Evolutionary conservation across 352 stramenopile genomes (phyloP).

Genomic region (Globisporangium parvum): DNA sequence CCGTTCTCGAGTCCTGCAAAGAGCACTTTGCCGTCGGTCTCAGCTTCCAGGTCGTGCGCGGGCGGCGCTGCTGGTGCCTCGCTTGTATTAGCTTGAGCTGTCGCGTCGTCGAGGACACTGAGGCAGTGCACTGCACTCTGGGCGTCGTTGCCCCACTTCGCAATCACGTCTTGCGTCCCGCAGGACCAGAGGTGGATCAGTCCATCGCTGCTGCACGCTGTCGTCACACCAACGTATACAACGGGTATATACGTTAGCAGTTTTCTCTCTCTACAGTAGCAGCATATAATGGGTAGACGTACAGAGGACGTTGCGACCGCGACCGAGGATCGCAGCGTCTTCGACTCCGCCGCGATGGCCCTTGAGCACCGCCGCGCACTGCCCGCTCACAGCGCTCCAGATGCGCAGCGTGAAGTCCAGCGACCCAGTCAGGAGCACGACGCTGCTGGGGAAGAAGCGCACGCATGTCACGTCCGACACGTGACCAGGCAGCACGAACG

Average conservation of each 20-base stretch:
- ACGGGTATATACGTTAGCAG: neutral
- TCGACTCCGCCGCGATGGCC: slow-evolving; percentile 51
- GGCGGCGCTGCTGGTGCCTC: slow-evolving; percentile 7
- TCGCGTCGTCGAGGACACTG: slow-evolving; percentile 33
- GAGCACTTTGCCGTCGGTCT: slow-evolving; percentile 57
- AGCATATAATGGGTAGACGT: slow-evolving; percentile 12
- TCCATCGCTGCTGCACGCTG: slow-evolving; percentile 56
- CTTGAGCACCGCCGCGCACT: slow-evolving; percentile 50
- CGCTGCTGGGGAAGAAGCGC: slow-evolving; percentile 65
- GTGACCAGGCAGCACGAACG: slow-evolving; percentile 41
- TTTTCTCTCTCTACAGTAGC: neutral
- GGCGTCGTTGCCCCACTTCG: slow-evolving; percentile 55
- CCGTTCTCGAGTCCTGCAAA: slow-evolving; percentile 63
- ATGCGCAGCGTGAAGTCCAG: slow-evolving; percentile 71
- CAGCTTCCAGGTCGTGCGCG: slow-evolving; percentile 25
- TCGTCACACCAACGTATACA: neutral
- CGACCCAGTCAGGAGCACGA: slow-evolving; percentile 64
- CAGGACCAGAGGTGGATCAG: slow-evolving; percentile 65
- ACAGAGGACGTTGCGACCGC: slow-evolving; percentile 71
- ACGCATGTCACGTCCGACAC: slow-evolving; percentile 50
- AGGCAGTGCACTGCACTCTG: slow-evolving; percentile 48
- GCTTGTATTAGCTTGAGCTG: slow-evolving; percentile 1
- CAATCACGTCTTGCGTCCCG: slow-evolving; percentile 43
- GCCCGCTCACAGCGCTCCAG: slow-evolving; percentile 41
- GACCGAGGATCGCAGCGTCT: slow-evolving; percentile 56